Conservation (phyloP, 805 yeast species). For the Saccharomycopsis sp. region DNA sequence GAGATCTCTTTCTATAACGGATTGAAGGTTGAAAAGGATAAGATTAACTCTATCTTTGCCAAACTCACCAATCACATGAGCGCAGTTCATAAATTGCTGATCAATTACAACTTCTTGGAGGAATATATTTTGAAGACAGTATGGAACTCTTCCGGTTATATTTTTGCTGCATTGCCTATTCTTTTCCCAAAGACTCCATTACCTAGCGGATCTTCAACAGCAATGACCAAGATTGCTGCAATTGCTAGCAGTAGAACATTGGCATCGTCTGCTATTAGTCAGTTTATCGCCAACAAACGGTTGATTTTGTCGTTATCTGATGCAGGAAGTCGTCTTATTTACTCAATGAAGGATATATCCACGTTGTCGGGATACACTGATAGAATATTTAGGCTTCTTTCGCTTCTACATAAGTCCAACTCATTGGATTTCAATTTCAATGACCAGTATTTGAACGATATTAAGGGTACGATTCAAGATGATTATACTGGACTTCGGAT, state of each 20-base stretch:
- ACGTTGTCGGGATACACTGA: conserved; percentile 88
- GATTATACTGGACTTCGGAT: conserved; percentile 75
- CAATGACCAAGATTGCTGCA: conserved; percentile 27
- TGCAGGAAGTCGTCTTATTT: conserved; percentile 92
- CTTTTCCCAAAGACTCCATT: conserved; percentile 45
- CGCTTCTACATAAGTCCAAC: conserved; percentile 79
- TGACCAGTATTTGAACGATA: conserved; percentile 41
- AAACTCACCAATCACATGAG: conserved; percentile 49
- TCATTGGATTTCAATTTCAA: conserved; percentile 41
- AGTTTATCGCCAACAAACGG: conserved; percentile 85
- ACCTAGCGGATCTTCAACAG: conserved; percentile 21
- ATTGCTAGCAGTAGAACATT: conserved; percentile 12
- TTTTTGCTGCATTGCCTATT: conserved; percentile 86
- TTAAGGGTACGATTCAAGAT: conserved; percentile 74
- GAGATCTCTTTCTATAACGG: conserved; percentile 95
- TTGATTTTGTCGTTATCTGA: conserved; percentile 87
- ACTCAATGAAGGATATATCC: conserved; percentile 87
- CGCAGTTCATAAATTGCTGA: conserved; percentile 50
- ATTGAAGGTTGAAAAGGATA: conserved; percentile 64
- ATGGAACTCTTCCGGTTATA: conserved; percentile 94
- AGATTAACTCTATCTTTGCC: conserved; percentile 53
- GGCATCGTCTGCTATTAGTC: conserved; percentile 62
- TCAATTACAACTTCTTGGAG: conserved; percentile 68
- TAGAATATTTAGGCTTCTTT: conserved; percentile 67
- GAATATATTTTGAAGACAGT: conserved; percentile 83